These are phyloP conservation scores for Terana coerulea DNA, from an alignment of 768 basidiomycete species.

Conservation along the genomic window DNA sequence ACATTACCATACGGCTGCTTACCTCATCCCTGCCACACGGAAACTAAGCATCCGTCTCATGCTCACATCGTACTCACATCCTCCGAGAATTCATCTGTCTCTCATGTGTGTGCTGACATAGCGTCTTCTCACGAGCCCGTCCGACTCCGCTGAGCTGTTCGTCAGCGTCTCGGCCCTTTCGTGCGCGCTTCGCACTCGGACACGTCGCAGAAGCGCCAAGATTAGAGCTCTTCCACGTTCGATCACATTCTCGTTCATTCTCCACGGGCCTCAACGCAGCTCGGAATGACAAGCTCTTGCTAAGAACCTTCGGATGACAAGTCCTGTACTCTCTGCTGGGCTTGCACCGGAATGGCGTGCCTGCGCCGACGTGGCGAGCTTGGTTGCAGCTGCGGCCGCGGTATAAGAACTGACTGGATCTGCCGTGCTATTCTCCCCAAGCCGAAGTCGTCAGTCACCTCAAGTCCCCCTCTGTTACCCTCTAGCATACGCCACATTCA, in stretches of 20 bases:
- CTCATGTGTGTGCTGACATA: too few species aligned
- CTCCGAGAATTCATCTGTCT: too few species aligned
- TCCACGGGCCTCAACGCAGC: not conserved
- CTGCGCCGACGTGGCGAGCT: not conserved
- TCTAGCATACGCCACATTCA: not conserved
- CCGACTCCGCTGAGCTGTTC: not conserved
- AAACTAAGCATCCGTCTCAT: too few species aligned
- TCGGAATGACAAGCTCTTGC: slow-evolving; percentile 1
- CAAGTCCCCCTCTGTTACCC: not conserved
- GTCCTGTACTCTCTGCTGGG: too few species aligned
- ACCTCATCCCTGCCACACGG: too few species aligned
- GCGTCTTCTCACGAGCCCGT: too few species aligned
- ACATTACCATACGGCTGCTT: too few species aligned
- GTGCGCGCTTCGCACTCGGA: not conserved
- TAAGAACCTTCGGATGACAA: not conserved
- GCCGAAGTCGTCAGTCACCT: not conserved
- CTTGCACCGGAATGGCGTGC: not conserved
- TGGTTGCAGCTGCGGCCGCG: not conserved
- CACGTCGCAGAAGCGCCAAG: slow-evolving; percentile 3
- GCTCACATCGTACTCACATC: too few species aligned
- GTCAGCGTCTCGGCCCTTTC: not conserved
- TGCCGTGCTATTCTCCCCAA: not conserved
- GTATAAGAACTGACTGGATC: slow-evolving; percentile 3
- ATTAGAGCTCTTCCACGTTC: not conserved
- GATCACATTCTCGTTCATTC: not conserved